Conservation (phyloP, 257 asterid species). For the Thymus mandschuricus region DNA sequence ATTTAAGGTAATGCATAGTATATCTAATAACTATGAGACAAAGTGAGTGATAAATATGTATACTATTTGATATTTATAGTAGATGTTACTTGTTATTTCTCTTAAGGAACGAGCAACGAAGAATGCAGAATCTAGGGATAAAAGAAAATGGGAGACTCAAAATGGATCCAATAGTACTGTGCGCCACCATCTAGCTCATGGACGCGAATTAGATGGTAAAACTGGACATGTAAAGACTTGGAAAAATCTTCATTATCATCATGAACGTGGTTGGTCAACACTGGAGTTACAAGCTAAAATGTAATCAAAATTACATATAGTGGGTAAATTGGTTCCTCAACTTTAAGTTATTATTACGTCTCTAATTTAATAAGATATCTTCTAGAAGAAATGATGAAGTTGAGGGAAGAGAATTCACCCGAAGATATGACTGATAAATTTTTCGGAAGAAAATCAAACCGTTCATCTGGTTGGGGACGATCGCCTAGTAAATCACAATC, state of each 20-base stretch:
- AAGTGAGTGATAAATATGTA: no score
- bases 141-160: neutral
- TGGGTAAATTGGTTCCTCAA: neutral
- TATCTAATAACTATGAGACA: no score
- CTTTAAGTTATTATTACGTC: neutral
- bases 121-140: neutral
- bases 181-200: neutral
- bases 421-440: neutral
- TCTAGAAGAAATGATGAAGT: neutral
- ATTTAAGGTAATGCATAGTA: no score
- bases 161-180: neutral
- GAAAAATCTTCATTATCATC: no score
- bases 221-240: neutral
- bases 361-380: neutral
- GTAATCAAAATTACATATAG: neutral
- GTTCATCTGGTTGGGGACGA: neutral
- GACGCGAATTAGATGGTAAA: neutral
- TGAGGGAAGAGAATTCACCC: neutral
- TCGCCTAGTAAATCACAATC: neutral
- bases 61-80: neutral
- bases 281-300: neutral
- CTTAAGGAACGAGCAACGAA: neutral
- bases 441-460: neutral
- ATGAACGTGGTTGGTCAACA: neutral
- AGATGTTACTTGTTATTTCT: neutral